phyloP scores from a whole-genome alignment of 805 yeast species.

The Metschnikowia amazonensis region DNA sequence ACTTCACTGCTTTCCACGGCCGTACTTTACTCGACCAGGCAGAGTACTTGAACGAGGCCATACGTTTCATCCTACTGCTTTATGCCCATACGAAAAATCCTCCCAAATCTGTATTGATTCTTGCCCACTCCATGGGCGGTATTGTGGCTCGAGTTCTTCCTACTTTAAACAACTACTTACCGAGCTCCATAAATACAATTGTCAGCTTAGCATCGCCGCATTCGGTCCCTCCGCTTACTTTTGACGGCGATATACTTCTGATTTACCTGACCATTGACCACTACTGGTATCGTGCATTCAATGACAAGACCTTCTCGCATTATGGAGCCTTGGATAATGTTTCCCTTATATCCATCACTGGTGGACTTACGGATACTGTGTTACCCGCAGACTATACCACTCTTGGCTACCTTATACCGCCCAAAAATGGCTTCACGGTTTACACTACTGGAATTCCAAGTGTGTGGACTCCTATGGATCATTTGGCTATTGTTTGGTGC shows the following conservation, averaged over 20 bases:
- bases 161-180: slow-evolving; percentile 69
- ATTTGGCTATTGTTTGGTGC: slow-evolving; percentile 95
- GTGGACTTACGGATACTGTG: slow-evolving; percentile 74
- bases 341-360: slow-evolving; percentile 80
- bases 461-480: slow-evolving; percentile 94
- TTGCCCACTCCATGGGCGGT: slow-evolving; percentile 98
- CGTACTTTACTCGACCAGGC: slow-evolving; percentile 91
- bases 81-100: slow-evolving; percentile 44
- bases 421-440: slow-evolving; percentile 73
- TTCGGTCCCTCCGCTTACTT: slow-evolving; percentile 85
- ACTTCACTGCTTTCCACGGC: slow-evolving; percentile 94
- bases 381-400: slow-evolving; percentile 90
- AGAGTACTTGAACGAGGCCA: slow-evolving; percentile 85
- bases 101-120: slow-evolving; percentile 69
- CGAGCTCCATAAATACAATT: slow-evolving; percentile 75
- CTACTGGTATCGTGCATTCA: slow-evolving; percentile 72
- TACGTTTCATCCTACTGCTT: slow-evolving; percentile 66
- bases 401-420: slow-evolving; percentile 66
- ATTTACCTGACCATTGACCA: slow-evolving; percentile 71
- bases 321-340: slow-evolving; percentile 48
- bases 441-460: slow-evolving; percentile 82
- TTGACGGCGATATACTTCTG: slow-evolving; percentile 80
- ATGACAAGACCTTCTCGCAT: slow-evolving; percentile 18
- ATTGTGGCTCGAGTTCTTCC: slow-evolving; percentile 84
- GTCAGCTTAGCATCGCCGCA: slow-evolving; percentile 90